Base-by-base conservation (phyloP, 805 yeast species). In the Pichia kluyveri region DNA sequence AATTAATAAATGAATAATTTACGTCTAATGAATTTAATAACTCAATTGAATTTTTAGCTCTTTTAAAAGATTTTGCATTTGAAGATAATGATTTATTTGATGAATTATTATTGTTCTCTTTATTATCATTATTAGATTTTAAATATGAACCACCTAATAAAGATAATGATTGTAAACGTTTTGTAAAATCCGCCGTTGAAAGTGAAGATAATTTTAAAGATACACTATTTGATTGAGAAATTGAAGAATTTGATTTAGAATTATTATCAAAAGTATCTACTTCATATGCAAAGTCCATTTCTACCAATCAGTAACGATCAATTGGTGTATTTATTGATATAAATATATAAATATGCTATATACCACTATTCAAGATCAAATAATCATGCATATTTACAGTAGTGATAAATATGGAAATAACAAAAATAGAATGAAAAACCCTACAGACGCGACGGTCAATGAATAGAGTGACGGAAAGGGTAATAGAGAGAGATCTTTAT, bases 121-220 rank as follows among this genome's bases (percentile, higher is more conserved):
- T 26, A 3, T n/a, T 40, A 27, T 18, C 31, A 38, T 23, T 19
- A 17, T 10, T 27, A n/a, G 15, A 4, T 19, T 11, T 34, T 40
- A n/a, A 9, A 37, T 37, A 19, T 12, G 26, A 23, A 17, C 40
- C 34, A 14, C 30, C 49, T 34, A 52, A 19, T 28, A 52, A n/a
- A 4, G 55, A 47, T 27, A 52, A 41, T 10, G 48, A 47, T 26
- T 49, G 45, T 15, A 52, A 56, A 27, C 63, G 65, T 44, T 68
- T 64, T 17, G 72, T 65, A 40, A 68, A 53, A 47, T 70, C 71
- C 0, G 51, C 38, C 1, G 55, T 51, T 42, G 65, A 68, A 43
- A 70, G 56, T 27, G 60, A 56, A 8, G 74, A 69, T 2, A 71
- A 55, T 15, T 64, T 59, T 44, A 69, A 54, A 3, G 73, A 73